Evolutionary conservation across 2,329 filamentous ascomycete genomes (phyloP).

Genomic region (Cladophialophora bantiana): DNA sequence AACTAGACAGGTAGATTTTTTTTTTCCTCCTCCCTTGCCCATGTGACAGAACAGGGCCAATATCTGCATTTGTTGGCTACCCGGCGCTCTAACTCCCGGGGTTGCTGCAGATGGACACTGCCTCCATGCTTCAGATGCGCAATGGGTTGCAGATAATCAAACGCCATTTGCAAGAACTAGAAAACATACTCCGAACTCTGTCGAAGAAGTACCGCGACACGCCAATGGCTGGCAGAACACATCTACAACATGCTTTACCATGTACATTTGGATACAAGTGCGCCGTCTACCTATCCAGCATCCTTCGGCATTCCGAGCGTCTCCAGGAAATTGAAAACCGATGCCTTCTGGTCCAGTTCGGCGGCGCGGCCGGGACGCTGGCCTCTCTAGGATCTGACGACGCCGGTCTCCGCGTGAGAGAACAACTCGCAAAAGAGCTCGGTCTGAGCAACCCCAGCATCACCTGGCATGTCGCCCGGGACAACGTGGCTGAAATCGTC

Average conservation of each 20-base stretch:
- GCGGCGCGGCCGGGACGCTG: constrained; percentile 63
- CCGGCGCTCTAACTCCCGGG: not conserved
- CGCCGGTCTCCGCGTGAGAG: constrained; percentile 58
- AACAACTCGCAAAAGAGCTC: constrained; percentile 58
- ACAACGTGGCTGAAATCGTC: constrained; percentile 61
- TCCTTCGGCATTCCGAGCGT: constrained; percentile 58
- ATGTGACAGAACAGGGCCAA: not conserved
- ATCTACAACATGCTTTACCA: constrained; percentile 64
- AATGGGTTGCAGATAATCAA: constrained; percentile 58
- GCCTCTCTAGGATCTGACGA: constrained; percentile 59
- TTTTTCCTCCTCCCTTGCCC: too few relatives aligned
- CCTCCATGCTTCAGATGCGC: constrained; percentile 62
- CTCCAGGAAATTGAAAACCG: constrained; percentile 56
- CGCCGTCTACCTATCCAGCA: constrained; percentile 61
- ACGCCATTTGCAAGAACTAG: constrained; percentile 53
- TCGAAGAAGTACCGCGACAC: constrained; percentile 58
- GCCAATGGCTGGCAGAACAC: constrained; percentile 65
- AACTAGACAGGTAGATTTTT: not conserved
- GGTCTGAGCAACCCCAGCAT: constrained; percentile 59
- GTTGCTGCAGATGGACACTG: constrained; percentile 56
- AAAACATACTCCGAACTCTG: constrained; percentile 52
- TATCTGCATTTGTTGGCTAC: not conserved
- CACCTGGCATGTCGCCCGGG: constrained; percentile 65
- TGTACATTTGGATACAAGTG: constrained; percentile 66
- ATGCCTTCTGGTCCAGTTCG: constrained; percentile 62